Evolutionary conservation across 2,329 filamentous ascomycete species (phyloP).

Genomic region (Cladosporium austrohemisphaericum): DNA sequence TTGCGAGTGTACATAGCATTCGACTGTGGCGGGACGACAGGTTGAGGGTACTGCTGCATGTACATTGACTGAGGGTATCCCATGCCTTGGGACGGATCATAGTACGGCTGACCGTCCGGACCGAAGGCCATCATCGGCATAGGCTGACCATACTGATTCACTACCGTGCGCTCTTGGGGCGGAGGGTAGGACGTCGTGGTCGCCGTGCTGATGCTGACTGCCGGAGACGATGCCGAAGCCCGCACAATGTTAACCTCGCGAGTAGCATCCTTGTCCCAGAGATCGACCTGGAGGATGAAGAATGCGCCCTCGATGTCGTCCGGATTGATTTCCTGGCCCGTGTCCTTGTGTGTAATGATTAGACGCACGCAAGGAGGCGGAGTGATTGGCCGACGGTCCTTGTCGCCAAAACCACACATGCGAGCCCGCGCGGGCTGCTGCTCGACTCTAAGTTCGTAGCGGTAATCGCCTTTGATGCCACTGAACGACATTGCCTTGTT

Average conservation of each 20-base stretch:
- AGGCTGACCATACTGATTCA: constrained; percentile 17
- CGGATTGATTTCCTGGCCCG: constrained; percentile 78
- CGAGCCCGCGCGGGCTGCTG: constrained; percentile 91
- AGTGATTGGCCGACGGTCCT: constrained; percentile 94
- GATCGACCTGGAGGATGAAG: constrained; percentile 65
- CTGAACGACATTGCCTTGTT: constrained; percentile 18
- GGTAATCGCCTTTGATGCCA: constrained; percentile 21
- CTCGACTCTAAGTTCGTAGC: constrained; percentile 53
- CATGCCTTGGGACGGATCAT: constrained; percentile 19
- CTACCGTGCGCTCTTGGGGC: constrained; percentile 34
- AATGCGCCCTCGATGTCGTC: constrained; percentile 65
- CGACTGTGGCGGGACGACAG: constrained; percentile 31
- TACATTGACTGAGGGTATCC: constrained; percentile 17
- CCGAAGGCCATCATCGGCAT: constrained; percentile 19
- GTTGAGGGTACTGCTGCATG: constrained; percentile 20
- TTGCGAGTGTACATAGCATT: constrained; percentile 88
- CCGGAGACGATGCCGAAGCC: constrained; percentile 61
- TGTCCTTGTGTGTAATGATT: constrained; percentile 68
- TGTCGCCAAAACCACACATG: constrained; percentile 99
- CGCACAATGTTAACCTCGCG: constrained; percentile 67
- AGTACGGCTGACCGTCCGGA: constrained; percentile 22
- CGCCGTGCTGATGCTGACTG: constrained; percentile 71
- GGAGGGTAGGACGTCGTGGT: constrained; percentile 73
- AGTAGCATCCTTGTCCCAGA: constrained; percentile 60
- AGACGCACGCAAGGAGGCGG: constrained; percentile 88